phyloP scores from a whole-genome alignment of 495 filamentous ascomycete genomes.

The Lepidopterella palustris region DNA sequence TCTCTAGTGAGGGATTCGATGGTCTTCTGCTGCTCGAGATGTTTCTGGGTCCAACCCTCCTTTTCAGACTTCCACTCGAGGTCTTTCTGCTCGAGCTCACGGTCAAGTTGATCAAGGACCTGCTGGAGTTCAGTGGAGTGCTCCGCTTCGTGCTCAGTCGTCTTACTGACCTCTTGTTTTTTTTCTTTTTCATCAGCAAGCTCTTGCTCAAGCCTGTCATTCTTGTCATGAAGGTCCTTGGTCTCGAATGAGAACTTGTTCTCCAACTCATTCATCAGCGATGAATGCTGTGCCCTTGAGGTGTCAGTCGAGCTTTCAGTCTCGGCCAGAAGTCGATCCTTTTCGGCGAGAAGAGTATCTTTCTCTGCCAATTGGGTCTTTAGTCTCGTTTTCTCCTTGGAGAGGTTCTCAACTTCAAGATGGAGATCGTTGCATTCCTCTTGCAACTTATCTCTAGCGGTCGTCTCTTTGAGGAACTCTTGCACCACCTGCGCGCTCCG shows the following conservation, averaged over 20 bases:
- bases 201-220: constrained; percentile 18
- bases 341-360: constrained; percentile 17
- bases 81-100: constrained; percentile 21
- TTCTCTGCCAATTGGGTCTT: constrained; percentile 20
- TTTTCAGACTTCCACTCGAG: constrained; percentile 20
- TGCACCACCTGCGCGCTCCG: constrained; percentile 23
- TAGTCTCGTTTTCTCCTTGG: constrained; percentile 15
- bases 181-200: constrained; percentile 22
- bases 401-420: constrained; percentile 17
- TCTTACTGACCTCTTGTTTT: constrained; percentile 18
- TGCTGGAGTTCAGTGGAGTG: constrained; percentile 23
- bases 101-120: constrained; percentile 20
- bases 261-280: constrained; percentile 18
- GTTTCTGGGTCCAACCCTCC: constrained; percentile 12
- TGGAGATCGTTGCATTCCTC: constrained; percentile 15
- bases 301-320: neutral
- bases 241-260: constrained; percentile 17
- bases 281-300: constrained; percentile 1
- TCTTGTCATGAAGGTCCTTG: constrained; percentile 9
- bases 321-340: constrained; percentile 12
- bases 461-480: constrained; percentile 29
- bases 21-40: constrained; percentile 12
- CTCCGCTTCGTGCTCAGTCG: constrained; percentile 4
- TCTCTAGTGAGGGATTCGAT: constrained; percentile 13
- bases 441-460: constrained; percentile 18